A percentile compares a stretch with the other conserved stretches of the same genome.
Evolutionary conservation across 1,139 yeast genomes (phyloP).

Genomic region (Kodamaea anthophila): DNA sequence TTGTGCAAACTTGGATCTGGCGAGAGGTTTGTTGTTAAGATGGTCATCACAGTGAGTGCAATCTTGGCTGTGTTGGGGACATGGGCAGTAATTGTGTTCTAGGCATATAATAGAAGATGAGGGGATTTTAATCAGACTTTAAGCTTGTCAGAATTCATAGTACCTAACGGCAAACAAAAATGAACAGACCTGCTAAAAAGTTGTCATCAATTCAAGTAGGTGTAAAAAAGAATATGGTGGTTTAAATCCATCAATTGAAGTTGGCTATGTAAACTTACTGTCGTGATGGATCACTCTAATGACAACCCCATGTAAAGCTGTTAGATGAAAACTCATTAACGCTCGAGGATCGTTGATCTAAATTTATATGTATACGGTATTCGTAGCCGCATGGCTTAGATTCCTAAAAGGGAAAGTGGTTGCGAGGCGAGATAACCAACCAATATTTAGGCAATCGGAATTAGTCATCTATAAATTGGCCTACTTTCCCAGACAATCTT

Average conservation of each 20-base stretch:
- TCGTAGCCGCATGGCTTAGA: too few relatives aligned
- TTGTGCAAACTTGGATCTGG: conserved; percentile 23
- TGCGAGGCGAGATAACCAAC: background rate
- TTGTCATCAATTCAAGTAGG: too few relatives aligned
- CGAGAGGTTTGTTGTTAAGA: conserved; percentile 20
- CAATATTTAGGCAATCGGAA: background rate
- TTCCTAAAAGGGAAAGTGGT: conserved; percentile 1
- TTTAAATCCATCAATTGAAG: too few relatives aligned
- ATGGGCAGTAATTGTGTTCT: conserved; percentile 31
- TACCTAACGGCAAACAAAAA: too few relatives aligned
- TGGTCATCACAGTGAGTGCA: conserved; percentile 20
- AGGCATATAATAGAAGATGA: conserved; percentile 2
- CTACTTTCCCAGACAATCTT: background rate
- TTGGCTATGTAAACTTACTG: too few relatives aligned
- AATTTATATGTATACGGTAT: too few relatives aligned
- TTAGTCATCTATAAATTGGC: conserved; percentile 1
- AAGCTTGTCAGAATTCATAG: background rate
- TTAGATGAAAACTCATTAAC: too few relatives aligned
- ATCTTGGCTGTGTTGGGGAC: conserved; percentile 34
- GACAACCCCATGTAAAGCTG: too few relatives aligned
- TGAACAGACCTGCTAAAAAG: too few relatives aligned
- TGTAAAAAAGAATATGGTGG: too few relatives aligned
- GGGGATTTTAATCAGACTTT: background rate
- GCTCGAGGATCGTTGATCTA: too few relatives aligned
- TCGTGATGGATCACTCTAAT: too few relatives aligned